Evolutionary conservation across 2,329 filamentous ascomycete species (phyloP).

Genomic region (Cladosporium colombiae): DNA sequence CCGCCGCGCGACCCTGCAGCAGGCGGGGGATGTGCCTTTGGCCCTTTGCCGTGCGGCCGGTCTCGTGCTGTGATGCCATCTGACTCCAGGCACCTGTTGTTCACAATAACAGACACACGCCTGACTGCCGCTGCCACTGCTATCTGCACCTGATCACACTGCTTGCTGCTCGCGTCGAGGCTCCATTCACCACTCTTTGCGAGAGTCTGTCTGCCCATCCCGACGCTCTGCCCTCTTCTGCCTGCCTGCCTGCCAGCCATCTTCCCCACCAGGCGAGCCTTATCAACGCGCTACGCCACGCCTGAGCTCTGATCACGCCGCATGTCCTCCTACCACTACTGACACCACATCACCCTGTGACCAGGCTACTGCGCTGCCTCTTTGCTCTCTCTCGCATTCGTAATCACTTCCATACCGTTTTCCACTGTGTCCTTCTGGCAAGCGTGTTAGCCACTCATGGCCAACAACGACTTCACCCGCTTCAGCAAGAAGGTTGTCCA

Average conservation of each 20-base stretch:
- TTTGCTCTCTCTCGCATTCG: background rate
- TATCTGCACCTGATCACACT: background rate
- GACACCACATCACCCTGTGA: constrained; percentile 7
- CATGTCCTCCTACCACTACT: background rate
- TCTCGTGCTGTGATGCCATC: constrained; percentile 2
- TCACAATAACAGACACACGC: background rate
- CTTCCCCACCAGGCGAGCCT: constrained; percentile 1
- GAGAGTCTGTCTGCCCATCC: background rate
- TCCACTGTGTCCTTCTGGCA: background rate
- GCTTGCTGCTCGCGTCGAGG: constrained; percentile 2
- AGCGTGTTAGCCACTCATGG: constrained; percentile 47
- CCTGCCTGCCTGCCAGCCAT: background rate
- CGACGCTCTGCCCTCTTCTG: background rate
- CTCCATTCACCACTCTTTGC: background rate
- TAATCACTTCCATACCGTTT: background rate
- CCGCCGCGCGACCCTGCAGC: constrained; percentile 3
- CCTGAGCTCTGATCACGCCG: constrained; percentile 7
- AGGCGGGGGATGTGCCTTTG: constrained; percentile 7
- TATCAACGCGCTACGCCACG: constrained; percentile 10
- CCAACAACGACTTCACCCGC: constrained; percentile 72
- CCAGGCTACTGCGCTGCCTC: background rate
- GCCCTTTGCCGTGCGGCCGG: background rate
- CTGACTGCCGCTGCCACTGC: background rate
- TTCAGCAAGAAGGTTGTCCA: constrained; percentile 78
- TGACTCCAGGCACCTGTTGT: constrained; percentile 3